Evolutionary conservation across 257 asterid species (phyloP), one percentile per base, ranked within the genome.

Genomic region (Nyctanthes arbortristis): DNA sequence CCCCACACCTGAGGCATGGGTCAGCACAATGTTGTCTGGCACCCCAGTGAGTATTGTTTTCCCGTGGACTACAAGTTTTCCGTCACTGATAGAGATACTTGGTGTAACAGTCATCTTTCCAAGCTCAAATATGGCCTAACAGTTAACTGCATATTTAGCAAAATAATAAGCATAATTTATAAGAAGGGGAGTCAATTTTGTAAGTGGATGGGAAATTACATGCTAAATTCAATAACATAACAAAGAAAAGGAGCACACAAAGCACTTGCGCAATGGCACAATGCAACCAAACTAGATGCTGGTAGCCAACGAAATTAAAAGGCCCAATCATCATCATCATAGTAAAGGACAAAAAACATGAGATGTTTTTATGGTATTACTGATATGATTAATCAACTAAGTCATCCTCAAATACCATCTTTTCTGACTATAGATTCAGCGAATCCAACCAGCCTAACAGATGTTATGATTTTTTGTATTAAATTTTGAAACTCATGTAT

Each of bases 61-160:
- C 69, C 97, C 97, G 68, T 88, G 96, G 76, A 90, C 97, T 79
- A 85, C 87, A 56, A 93, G 98, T 93, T 84, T 86, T 60, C 96
- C 96, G 10, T 85, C 93, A 63, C 75, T 84, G 70, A 93, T 87
- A n/a, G 88, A 83, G 80, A 93, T 88, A 33, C 75, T 83, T 25
- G 97, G 98, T 58, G 92, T 93, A 29, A 93, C 89, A 13, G 98
- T 90, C 98, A 93, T 93, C 79, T 81, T 83, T 27, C 75, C 67
- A n/a, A 56, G 57, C 55, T 63, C 40, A 61, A 65, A 68, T 61
- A 61, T 64, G 66, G 43, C 72, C 73, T 63, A 61, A 61, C 63
- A 66, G 64, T 67, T 69, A 80, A 68, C 96, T 84, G 90, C 83
- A 74, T 7, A 66, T 30, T 43, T 63, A 76, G 35, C 61, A 29